phyloP scores from a whole-genome alignment of 1,139 yeast species.

The Zygosaccharomyces sapae region DNA sequence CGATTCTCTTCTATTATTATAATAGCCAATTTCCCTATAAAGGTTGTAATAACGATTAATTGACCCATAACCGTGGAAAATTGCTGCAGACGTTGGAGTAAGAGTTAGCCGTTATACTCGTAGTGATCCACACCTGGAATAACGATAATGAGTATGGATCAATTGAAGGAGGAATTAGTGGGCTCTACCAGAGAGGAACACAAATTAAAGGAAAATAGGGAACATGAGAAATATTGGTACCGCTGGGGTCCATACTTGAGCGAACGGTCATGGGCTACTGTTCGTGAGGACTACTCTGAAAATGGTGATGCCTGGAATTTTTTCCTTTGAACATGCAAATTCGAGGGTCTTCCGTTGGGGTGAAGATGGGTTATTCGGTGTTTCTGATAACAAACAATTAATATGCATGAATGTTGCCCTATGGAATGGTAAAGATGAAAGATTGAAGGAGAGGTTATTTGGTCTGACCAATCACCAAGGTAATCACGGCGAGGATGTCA shows the following conservation, averaged over 20 bases:
- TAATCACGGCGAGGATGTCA: constrained; percentile 94
- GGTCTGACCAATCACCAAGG: constrained; percentile 93
- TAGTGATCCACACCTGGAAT: too few species aligned
- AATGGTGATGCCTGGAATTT: constrained; percentile 92
- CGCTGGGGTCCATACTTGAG: constrained; percentile 92
- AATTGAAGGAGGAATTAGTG: constrained; percentile 29
- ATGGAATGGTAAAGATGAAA: constrained; percentile 88
- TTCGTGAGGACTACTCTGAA: constrained; percentile 82
- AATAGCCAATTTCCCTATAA: background rate
- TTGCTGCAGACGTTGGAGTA: background rate
- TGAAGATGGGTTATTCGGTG: constrained; percentile 93
- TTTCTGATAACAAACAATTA: constrained; percentile 78
- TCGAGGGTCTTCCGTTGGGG: constrained; percentile 93
- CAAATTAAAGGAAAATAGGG: constrained; percentile 57
- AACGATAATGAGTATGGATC: constrained; percentile 21
- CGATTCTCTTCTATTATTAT: background rate
- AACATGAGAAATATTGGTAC: constrained; percentile 64
- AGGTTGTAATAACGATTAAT: background rate
- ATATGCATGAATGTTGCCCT: constrained; percentile 75
- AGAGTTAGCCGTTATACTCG: too few species aligned
- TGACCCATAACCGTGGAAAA: background rate
- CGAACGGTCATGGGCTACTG: constrained; percentile 92
- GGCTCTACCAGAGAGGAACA: constrained; percentile 61
- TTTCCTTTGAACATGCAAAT: constrained; percentile 82
- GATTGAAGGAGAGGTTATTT: constrained; percentile 80